A percentile compares a stretch with the other conserved stretches of the same genome.
These are phyloP conservation scores for Botrytis hyacinthi DNA, from an alignment of 2,329 filamentous ascomycete species.

Conservation along the genomic window DNA sequence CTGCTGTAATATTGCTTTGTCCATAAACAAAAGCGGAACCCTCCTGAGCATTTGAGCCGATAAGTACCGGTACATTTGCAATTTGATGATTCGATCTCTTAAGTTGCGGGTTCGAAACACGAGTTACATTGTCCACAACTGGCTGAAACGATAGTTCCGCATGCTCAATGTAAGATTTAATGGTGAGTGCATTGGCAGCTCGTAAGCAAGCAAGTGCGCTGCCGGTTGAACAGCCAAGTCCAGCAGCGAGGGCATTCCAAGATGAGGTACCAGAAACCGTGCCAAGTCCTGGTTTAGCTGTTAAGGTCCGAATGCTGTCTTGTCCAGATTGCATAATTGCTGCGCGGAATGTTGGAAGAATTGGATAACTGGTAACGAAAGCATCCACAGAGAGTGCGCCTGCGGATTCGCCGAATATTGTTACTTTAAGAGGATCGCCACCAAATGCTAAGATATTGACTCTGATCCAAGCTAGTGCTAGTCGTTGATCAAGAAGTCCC, in stretches of 20 bases:
- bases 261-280: background rate
- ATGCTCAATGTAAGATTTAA: constrained; percentile 12
- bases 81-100: background rate
- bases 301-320: constrained; percentile 7
- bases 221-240: background rate
- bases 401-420: constrained; percentile 50
- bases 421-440: constrained; percentile 50
- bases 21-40: constrained; percentile 6
- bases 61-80: constrained; percentile 16
- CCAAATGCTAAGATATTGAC: constrained; percentile 77
- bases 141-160: background rate
- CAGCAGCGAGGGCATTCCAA: constrained; percentile 6
- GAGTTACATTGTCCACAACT: background rate
- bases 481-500: constrained; percentile 69
- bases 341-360: constrained; percentile 71
- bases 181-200: constrained; percentile 1
- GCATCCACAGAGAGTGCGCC: constrained; percentile 74
- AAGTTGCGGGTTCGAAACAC: background rate
- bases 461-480: constrained; percentile 71
- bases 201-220: constrained; percentile 10
- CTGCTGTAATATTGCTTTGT: constrained; percentile 1
- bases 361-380: constrained; percentile 69
- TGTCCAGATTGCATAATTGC: constrained; percentile 74
- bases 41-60: constrained; percentile 14
- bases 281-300: background rate